Evolutionary conservation across 2,329 filamentous ascomycete genomes (phyloP).

Genomic region (Grosmannia serpens): DNA sequence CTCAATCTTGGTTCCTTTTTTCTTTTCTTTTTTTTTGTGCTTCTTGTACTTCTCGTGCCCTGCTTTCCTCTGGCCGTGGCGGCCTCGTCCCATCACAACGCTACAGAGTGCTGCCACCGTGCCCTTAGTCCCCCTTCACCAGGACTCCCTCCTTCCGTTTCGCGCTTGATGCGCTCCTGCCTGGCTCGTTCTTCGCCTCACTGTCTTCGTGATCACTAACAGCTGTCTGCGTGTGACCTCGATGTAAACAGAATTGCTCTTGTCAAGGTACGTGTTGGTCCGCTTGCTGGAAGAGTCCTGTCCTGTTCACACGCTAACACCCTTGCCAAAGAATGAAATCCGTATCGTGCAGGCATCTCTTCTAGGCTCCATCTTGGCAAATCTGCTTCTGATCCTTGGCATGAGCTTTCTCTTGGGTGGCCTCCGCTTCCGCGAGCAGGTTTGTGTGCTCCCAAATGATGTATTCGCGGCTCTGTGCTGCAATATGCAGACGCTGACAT

Average conservation of each 20-base stretch:
- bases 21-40: background rate
- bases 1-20: constrained; percentile 12
- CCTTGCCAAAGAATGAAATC: constrained; percentile 54
- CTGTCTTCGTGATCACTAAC: constrained; percentile 19
- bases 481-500: background rate
- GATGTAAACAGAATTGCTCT: constrained; percentile 54
- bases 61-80: background rate
- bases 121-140: constrained; percentile 2
- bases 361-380: constrained; percentile 80
- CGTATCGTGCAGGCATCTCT: constrained; percentile 85
- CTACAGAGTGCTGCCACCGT: background rate
- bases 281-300: background rate
- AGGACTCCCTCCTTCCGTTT: background rate
- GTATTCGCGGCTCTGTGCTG: background rate
- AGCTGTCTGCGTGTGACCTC: constrained; percentile 11
- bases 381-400: constrained; percentile 76
- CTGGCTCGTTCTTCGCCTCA: background rate
- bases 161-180: background rate
- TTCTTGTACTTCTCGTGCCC: background rate
- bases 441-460: constrained; percentile 19
- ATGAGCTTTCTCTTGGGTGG: constrained; percentile 87
- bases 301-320: constrained; percentile 14
- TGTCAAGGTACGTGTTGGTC: constrained; percentile 41
- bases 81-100: background rate
- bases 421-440: constrained; percentile 76